phyloP scores from a whole-genome alignment of 2,329 filamentous ascomycete species.

The Phialemoniopsis sp. region DNA sequence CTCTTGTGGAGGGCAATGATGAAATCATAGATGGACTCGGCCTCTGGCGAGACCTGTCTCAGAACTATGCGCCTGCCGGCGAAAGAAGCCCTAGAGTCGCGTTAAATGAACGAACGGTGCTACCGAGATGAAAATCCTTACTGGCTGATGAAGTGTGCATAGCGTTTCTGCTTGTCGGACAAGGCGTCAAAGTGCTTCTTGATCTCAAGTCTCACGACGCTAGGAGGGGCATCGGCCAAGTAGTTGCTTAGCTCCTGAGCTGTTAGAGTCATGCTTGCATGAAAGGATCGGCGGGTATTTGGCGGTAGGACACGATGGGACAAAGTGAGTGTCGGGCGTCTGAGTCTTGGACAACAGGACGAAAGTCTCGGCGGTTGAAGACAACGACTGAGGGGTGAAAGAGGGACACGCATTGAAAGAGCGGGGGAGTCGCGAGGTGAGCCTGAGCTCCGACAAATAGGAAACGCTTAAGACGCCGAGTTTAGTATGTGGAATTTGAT shows the following conservation, averaged over 20 bases:
- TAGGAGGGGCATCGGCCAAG: constrained; percentile 85
- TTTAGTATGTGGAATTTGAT: no score
- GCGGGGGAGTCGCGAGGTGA: no score
- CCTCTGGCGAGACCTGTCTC: constrained; percentile 77
- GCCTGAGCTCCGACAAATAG: no score
- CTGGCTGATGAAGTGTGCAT: constrained; percentile 86
- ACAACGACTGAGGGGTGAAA: no score
- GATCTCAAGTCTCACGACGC: constrained; percentile 82
- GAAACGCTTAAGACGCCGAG: no score
- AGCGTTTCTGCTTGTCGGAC: constrained; percentile 74
- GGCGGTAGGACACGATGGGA: no score
- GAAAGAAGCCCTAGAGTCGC: constrained; percentile 61
- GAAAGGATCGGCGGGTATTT: constrained; percentile 1
- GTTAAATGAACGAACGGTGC: constrained; percentile 2
- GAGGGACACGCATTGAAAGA: no score
- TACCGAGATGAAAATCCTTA: constrained; percentile 28
- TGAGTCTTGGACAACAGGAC: neutral
- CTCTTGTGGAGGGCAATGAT: constrained; percentile 68
- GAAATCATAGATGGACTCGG: constrained; percentile 76
- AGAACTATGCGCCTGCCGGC: constrained; percentile 74
- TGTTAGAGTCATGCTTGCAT: constrained; percentile 43
- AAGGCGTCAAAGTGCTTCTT: constrained; percentile 87
- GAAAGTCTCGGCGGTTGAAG: no score
- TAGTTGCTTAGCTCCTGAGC: constrained; percentile 67
- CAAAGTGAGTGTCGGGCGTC: neutral